Evolutionary conservation across 257 asterid species (phyloP), one percentile per base, ranked within the genome.

Genomic region (Ballota nigra): DNA sequence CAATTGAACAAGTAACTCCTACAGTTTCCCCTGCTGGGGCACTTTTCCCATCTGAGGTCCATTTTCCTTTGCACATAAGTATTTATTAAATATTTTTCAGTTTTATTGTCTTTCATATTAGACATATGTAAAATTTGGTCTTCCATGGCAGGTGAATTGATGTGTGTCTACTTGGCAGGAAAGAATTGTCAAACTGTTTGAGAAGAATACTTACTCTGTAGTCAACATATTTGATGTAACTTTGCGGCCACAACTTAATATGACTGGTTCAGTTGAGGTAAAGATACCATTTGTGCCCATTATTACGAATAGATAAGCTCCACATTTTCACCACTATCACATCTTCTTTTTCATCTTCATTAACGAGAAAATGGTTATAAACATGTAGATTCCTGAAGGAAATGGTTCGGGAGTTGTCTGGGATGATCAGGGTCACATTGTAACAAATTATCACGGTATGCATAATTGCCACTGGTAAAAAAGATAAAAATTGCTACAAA

Each of bases 381-480:
- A 33, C 57, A 63, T 74, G 23, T 85, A 93, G 98, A 78, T 94
- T 83, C 99, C 99, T 19, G 99, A 94, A 83, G 99, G 99, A 78
- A 94, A 94, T 83, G 98, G 98, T 45, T 93, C 98, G 0, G 98
- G 98, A 70, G 92, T 91, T 40, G 94, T 94, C 40, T 94, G 99
- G 99, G 99, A 94, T 79, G 88, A 79, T 4, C 88, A 82, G 68
- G 99, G 99, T 61, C 97, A 94, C 81, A 89, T 94, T 77, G 95
- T 94, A 20, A 94, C 99, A 66, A 94, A 94, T 80, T 94, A 89
- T 75, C 99, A 94, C n/a, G 99, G 99, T 94, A 91, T 67, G 60
- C 47, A 55, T n/a, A n/a, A n/a, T n/a, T n/a, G n/a, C n/a, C n/a
- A n/a, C n/a, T n/a, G n/a, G n/a, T n/a, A n/a, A n/a, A n/a, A n/a